Evolutionary conservation across 306 rosid genomes (phyloP), one percentile per base, ranked within the genome.

Genomic region (Vicia villosa): DNA sequence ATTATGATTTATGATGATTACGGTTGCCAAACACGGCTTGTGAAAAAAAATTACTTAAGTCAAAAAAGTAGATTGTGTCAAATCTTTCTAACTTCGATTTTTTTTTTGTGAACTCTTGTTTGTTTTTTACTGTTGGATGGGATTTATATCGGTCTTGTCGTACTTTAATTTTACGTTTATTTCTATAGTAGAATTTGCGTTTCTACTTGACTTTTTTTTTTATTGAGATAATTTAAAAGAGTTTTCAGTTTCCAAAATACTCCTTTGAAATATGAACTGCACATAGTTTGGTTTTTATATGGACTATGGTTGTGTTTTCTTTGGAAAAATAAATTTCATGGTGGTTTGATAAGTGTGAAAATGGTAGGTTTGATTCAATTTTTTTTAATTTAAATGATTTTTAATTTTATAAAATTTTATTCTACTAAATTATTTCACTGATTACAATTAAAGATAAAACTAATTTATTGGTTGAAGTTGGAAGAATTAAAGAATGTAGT

Each of bases 11-110:
- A 24, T 24, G 28, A 24, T 24, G 26, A 22, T 66, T 43, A 50
- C 42, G 61, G 57, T 63, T 37, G 32, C 74, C 43, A 62, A 69
- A 74, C 74, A 64, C 63, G 80, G 66, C 15, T 3, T 47, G 43
- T 68, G 10, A 24, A 26, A 45, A 68, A 79, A 43, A 79, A 43
- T 61, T 50, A 73, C 40, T 49, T 21, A 75, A 69, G 81, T 75
- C 74, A 75, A 80, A 57, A 80, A 75, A 60, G 74, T 14, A 64
- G 52, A 60, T 63, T 20, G 14, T 36, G 77, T 59, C 28, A 70
- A 10, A 63, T 64, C 54, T 56, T 41, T 34, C 46, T 37, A 40
- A 63, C 74, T 65, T 57, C 47, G 34, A 57, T 57, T 60, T 45
- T 66, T 21, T 15, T 40, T 16, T 36, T 72, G 30, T 72, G 30